Evolutionary conservation across 208 protist genomes (phyloP).

Genomic region (Vickermania ingenoplastis): DNA sequence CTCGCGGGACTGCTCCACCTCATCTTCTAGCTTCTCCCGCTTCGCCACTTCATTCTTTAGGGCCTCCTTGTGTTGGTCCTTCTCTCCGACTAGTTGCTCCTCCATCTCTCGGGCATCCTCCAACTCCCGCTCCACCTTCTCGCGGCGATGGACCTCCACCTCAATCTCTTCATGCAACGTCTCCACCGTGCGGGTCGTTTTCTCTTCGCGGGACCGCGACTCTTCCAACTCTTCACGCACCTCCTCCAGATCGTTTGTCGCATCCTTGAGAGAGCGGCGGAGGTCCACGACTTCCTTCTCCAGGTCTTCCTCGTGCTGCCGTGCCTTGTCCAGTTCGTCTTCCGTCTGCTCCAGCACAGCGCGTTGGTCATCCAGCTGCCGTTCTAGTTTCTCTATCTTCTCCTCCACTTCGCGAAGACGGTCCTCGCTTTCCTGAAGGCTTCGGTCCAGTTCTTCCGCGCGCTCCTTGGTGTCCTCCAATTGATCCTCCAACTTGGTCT

Average conservation of each 20-base stretch:
- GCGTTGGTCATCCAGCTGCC: conserved; percentile 6
- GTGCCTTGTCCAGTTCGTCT: conserved; percentile 18
- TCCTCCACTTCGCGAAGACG: conserved; percentile 1
- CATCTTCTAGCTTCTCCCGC: conserved; percentile 2
- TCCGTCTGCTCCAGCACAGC: conserved; percentile 6
- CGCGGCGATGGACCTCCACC: not conserved
- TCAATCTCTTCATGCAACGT: conserved; percentile 9
- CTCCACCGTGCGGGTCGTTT: conserved; percentile 32
- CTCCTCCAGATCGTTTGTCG: conserved; percentile 16
- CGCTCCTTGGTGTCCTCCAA: conserved; percentile 4
- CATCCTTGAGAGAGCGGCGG: conserved; percentile 13
- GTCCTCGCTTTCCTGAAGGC: conserved; percentile 2
- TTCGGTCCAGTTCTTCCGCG: not conserved
- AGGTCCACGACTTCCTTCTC: conserved; percentile 5
- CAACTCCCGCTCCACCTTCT: not conserved
- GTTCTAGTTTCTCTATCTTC: conserved; percentile 17
- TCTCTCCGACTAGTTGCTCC: not conserved
- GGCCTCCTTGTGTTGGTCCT: not conserved
- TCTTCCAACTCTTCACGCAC: conserved; percentile 12
- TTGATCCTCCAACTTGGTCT: conserved; percentile 1
- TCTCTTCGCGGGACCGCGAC: conserved; percentile 19
- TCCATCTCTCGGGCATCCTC: not conserved
- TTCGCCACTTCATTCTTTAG: not conserved
- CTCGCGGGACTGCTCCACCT: conserved; percentile 1
- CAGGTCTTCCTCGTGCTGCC: conserved; percentile 12